Base-by-base conservation (phyloP, 129 eudicot genomes). In the Ambrosia trifida region DNA sequence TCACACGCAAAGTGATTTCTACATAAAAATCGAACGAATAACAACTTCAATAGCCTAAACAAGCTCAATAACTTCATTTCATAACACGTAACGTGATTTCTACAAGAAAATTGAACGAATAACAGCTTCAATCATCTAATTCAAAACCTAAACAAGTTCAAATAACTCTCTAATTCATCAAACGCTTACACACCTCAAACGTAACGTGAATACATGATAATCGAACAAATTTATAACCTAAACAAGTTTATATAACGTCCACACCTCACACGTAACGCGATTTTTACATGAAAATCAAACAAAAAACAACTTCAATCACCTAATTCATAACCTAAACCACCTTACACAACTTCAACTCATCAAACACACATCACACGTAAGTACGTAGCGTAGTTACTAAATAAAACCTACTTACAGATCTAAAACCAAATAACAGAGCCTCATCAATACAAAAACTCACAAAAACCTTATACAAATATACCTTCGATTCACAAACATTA, bases 401-500 rank as follows among this genome's bases (percentile, higher is more conserved):
- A 53, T 19, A 19, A 28, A 18, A 53, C 44, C 44, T 40, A 40
- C 44, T 40, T 5, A 30, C 68, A 68, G 53, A 76, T 76, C 74
- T 38, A 38, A 54, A 53, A 3, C 4, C 38, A 47, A 63, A 49
- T 17, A 73, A 10, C 30, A 47, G 19, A 63, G 35, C 8, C 28
- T 38, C 1, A 24, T 0, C 28, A 24, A 24, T 19, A 58, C 68
- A 30, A 2, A 54, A 44, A 71, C 9, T 2, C 8, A 14, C 9
- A 57, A 56, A 7, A 13, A 1, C 30, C 18, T 38, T 9, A 63
- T 1, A 7, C 12, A 53, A 2, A 44, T 80, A 44, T 80, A 86
- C 91, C 91, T 83, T 80, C 40, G 87, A 83, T 49, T 86, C 91
- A 52, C 63, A 83, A 65, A 75, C 69, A 33, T 73, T 86, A 53